Conservation (phyloP, 2,329 filamentous ascomycete genomes). For the Colletotrichum acutatum region DNA sequence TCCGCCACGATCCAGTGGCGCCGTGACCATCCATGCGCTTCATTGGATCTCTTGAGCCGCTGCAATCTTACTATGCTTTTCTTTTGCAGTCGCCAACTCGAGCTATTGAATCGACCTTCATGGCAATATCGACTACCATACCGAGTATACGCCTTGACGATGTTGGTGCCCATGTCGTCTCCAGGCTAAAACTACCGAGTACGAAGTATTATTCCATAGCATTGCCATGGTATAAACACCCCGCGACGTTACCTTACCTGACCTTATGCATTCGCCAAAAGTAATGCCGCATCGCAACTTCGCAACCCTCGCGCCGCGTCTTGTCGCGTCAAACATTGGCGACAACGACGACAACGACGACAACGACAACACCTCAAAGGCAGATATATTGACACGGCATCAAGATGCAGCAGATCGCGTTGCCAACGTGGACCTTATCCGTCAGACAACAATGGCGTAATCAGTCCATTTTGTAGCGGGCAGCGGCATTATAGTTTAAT, state of each 20-base stretch:
- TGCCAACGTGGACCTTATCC: conserved; percentile 19
- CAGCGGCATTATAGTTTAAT: conserved; percentile 31
- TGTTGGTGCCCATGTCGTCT: background rate
- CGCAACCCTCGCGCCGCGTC: background rate
- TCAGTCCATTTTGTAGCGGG: conserved; percentile 22
- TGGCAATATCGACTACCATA: background rate
- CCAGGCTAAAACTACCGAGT: background rate
- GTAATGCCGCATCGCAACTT: conserved; percentile 14
- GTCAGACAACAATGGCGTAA: conserved; percentile 14
- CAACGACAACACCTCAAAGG: background rate
- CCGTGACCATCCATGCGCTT: conserved; percentile 29
- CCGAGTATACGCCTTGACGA: too few species aligned
- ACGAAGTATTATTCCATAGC: background rate
- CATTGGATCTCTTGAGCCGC: conserved; percentile 13
- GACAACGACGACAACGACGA: background rate
- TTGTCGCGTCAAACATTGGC: background rate
- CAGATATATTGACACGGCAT: conserved; percentile 18
- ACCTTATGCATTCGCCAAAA: conserved; percentile 1
- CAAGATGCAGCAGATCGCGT: conserved; percentile 22
- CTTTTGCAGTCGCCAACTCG: conserved; percentile 21
- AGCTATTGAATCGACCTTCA: conserved; percentile 25
- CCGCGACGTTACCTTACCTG: background rate
- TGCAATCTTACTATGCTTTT: conserved; percentile 33
- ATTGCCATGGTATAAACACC: background rate
- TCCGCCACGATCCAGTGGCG: conserved; percentile 33